Percentiles rank a stretch among this genome's conserved stretches.
Evolutionary conservation across 148 eudicot genomes (phyloP).

Genomic region (Pharnaceum exiguum): DNA sequence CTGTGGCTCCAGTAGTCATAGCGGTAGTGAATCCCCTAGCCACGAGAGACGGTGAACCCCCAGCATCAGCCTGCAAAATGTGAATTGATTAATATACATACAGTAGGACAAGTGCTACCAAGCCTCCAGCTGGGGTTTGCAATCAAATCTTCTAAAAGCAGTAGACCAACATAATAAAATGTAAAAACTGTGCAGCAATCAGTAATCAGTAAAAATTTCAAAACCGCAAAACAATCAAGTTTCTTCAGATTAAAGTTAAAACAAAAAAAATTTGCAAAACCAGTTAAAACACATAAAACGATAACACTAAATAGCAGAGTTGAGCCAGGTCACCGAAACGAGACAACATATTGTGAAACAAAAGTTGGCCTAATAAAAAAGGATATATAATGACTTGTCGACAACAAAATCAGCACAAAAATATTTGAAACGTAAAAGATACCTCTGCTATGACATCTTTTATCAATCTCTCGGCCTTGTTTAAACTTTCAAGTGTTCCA

Average conservation of each 20-base stretch:
- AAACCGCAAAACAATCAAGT: no score
- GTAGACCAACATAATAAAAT: background rate
- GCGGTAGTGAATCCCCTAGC: conserved; percentile 77
- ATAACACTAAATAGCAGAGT: no score
- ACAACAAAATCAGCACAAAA: no score
- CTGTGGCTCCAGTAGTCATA: conserved; percentile 61
- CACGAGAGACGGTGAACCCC: conserved; percentile 93
- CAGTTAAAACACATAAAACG: no score
- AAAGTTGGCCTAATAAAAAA: no score
- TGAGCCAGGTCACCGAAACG: no score
- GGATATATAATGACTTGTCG: no score
- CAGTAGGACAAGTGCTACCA: background rate
- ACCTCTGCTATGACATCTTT: conserved; percentile 98
- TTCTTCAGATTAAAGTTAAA: no score
- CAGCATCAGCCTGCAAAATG: conserved; percentile 83
- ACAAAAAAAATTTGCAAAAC: background rate
- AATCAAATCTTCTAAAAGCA: background rate
- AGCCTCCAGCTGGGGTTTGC: background rate
- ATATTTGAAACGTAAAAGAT: background rate
- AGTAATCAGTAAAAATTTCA: no score
- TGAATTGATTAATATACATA: background rate
- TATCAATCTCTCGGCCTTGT: conserved; percentile 80
- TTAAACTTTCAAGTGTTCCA: conserved; percentile 61
- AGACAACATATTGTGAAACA: no score
- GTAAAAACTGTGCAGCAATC: no score